Evolutionary conservation across 208 protist species (phyloP).

Genomic region (Crithidia fasciculata): DNA sequence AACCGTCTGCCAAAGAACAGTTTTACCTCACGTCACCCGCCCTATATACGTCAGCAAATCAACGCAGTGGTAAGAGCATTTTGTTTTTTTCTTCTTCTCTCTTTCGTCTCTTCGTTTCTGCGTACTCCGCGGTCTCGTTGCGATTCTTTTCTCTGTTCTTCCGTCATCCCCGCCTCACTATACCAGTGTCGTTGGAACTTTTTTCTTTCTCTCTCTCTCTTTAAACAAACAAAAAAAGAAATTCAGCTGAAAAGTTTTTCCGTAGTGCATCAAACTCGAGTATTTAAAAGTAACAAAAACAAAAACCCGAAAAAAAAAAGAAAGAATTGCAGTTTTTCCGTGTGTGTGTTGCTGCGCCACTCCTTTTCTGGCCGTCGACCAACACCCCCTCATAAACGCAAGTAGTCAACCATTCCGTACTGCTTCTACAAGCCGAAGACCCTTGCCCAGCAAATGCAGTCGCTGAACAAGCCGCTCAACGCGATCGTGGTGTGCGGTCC

Average conservation of each 20-base stretch:
- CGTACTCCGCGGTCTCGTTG: background rate
- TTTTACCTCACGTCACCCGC: no score
- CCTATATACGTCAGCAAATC: background rate
- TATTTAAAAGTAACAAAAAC: background rate
- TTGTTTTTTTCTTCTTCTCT: background rate
- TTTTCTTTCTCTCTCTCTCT: constrained; percentile 12
- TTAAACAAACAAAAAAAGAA: background rate
- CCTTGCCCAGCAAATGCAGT: constrained; percentile 19
- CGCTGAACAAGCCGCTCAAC: constrained; percentile 48
- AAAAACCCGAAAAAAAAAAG: constrained; percentile 1
- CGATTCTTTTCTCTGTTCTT: background rate
- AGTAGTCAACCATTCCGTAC: background rate
- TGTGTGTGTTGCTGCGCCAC: background rate
- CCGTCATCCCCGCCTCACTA: no score
- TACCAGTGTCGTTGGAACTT: background rate
- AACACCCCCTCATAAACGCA: background rate
- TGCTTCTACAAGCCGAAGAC: constrained; percentile 15
- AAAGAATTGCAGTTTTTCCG: background rate
- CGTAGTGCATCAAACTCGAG: constrained; percentile 1
- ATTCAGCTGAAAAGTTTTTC: constrained; percentile 9
- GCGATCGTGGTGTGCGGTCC: constrained; percentile 92
- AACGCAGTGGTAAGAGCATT: background rate
- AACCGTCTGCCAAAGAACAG: no score
- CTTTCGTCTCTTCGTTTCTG: background rate
- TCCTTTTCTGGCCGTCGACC: background rate